Evolutionary conservation across 148 eudicot species (phyloP), one percentile per base, ranked within the genome.

Genomic region (Camellia japonica): DNA sequence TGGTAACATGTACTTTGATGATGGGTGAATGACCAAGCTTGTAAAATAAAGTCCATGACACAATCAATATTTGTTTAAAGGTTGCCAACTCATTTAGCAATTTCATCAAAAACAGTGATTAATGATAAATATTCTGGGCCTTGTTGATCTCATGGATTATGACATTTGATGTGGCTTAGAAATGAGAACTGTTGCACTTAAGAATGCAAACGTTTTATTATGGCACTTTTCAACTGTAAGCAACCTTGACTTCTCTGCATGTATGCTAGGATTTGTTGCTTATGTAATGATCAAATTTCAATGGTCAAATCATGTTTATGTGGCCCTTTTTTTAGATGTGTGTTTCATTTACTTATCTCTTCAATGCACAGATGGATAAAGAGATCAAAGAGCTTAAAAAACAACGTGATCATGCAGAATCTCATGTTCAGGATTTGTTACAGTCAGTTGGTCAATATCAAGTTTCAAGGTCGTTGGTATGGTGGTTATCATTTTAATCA

Each of bases 341-440:
- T 14, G 43, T 71, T 74, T 55, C 42, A 14, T 23, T 30, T 13
- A 30, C 52, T 51, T 63, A 30, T 9, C 55, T 70, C 59, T 80
- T n/a, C 7, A 44, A 47, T n/a, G n/a, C 81, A 80, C 89, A 97
- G 97, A 97, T 92, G 99, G 97, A 88, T 71, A 85, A 83, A 76
- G 98, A 97, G 85, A 94, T 97, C 78, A 86, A 79, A 82, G 97
- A 90, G 79, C 82, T 97, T 60, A 94, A 91, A 74, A 82, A 80
- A 59, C 92, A 97, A 73, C 94, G 96, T 8, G 95, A 97, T 76
- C 80, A 85, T 55, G 99, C 99, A 79, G 91, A 88, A 81, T 90
- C 91, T 71, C 91, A 83, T 68, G 71, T 90, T 23, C 89, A 91
- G 81, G 87, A 91, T 86, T 80, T 97, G 81, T 66, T 93, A 71